Base-by-base conservation (phyloP, 345 rosid genomes). In the Rhodamnia rubescens region DNA sequence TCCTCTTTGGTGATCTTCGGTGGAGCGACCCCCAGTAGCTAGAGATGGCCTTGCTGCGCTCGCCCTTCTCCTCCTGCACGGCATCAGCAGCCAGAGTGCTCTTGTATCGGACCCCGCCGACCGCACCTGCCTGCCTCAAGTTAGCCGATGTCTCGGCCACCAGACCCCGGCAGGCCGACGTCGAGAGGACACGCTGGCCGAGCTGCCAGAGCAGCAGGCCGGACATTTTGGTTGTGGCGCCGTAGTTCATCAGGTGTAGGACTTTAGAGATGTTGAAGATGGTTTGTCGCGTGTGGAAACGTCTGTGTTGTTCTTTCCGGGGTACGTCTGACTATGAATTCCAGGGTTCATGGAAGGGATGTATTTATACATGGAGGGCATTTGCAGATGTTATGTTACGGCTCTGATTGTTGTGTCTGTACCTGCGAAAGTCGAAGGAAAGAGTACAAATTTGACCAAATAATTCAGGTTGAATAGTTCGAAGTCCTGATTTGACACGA, bases 11-110 rank as follows among this genome's bases (percentile, higher is more conserved):
- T 89, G 22, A 92, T 61, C 87, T 56, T 90, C 54, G 90, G 11
- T 24, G 92, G 93, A 52, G 87, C 26, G 53, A 93, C 80, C 94
- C 96, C 96, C 96, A 92, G 74, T 93, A 93, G 88, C 91, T 93
- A 7, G 7, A 82, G 3, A 89, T 83, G 69, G 74, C 86, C 86
- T 86, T 88, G 5, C 57, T 51, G 53, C n/a, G 36, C 84, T 80
- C 74, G 2, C 75, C 47, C 15, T 84, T 74, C 32, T 83, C 86
- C 10, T 51, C 55, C 56, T n/a, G n/a, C 29, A 50, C 84, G 3
- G 20, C 50, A 24, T 88, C 50, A 5, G 87, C 69, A 42, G 85
- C 83, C 50, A 47, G 56, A n/a, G 50, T n/a, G 81, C 85, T 84
- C 57, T 52, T 78, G 52, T 74, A 78, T 69, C 89, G 86, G 18